phyloP scores from a whole-genome alignment of 176 grass and related monocot genomes.

The Hyparrhenia diplandra region DNA sequence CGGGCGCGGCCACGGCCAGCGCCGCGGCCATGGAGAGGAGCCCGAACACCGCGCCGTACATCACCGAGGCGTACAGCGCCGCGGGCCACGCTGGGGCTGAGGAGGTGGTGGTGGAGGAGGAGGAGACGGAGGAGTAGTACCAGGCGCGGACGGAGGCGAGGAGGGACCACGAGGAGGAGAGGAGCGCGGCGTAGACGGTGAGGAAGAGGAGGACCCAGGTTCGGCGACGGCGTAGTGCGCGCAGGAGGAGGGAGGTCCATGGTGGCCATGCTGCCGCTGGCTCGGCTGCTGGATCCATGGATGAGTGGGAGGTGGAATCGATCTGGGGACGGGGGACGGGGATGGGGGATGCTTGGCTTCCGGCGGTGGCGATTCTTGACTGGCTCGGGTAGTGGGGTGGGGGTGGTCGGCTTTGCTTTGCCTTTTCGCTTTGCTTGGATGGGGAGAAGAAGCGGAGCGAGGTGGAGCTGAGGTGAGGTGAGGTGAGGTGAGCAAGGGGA shows the following conservation, averaged over 20 bases:
- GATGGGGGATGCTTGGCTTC: neutral
- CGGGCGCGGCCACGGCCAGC: conserved; percentile 67
- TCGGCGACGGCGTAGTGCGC: conserved; percentile 52
- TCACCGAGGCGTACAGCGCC: conserved; percentile 70
- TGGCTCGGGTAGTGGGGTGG: neutral
- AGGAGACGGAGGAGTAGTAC: conserved; percentile 36
- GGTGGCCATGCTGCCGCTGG: conserved; percentile 34
- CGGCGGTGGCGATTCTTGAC: neutral
- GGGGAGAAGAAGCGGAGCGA: neutral
- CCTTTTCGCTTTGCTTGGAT: neutral
- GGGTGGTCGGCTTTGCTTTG: neutral
- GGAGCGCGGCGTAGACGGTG: conserved; percentile 57
- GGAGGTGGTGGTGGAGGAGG: rapidly evolving
- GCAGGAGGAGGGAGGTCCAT: conserved; percentile 52
- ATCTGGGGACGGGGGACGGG: neutral
- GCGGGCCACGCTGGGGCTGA: conserved; percentile 6
- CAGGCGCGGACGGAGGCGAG: conserved; percentile 67
- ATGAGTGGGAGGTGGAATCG: neutral
- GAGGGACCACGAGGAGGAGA: conserved; percentile 69
- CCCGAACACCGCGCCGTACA: conserved; percentile 88
- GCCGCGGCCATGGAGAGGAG: conserved; percentile 78
- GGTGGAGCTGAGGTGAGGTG: neutral
- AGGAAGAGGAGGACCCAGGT: conserved; percentile 83
- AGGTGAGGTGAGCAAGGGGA: too few relatives aligned
- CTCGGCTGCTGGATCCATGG: neutral